These are phyloP conservation scores for Amoeboaphelidium protococcarum DNA, from an alignment of 371 early-diverging fungal species.

Conservation along the genomic window DNA sequence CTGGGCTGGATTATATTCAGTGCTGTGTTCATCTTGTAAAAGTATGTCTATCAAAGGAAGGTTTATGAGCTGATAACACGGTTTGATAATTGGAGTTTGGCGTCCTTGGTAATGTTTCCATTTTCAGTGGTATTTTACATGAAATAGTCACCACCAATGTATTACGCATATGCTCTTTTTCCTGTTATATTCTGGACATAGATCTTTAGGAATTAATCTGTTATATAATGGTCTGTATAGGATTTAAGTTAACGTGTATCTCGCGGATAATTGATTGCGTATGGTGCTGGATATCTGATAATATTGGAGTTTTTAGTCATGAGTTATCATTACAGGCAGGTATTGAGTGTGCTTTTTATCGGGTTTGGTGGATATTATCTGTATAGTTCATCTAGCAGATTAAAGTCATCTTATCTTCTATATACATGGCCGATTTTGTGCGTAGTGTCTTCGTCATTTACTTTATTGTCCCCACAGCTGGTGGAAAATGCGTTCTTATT, in stretches of 20 bases:
- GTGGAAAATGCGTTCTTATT: neutral
- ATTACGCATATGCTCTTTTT: constrained; percentile 59
- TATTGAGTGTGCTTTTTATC: neutral
- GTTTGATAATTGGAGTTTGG: constrained; percentile 3
- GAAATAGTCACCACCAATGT: constrained; percentile 47
- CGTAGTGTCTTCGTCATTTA: neutral
- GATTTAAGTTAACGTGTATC: neutral
- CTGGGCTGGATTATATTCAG: constrained; percentile 66
- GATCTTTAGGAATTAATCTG: constrained; percentile 18
- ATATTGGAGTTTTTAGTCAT: constrained; percentile 6
- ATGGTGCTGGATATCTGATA: constrained; percentile 1
- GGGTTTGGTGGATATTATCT: neutral
- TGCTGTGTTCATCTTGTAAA: neutral
- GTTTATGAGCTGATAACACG: neutral
- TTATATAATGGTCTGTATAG: constrained; percentile 10
- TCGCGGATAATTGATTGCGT: neutral
- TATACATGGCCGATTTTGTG: neutral
- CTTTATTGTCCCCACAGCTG: neutral
- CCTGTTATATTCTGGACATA: constrained; percentile 63
- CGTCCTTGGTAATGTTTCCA: constrained; percentile 12
- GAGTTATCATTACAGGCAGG: constrained; percentile 3
- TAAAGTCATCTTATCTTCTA: neutral
- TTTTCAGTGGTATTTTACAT: constrained; percentile 23
- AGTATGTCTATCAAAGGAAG: neutral
- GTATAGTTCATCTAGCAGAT: neutral